phyloP scores from a whole-genome alignment of 2,329 filamentous ascomycete species.

The Diaporthe sp. region DNA sequence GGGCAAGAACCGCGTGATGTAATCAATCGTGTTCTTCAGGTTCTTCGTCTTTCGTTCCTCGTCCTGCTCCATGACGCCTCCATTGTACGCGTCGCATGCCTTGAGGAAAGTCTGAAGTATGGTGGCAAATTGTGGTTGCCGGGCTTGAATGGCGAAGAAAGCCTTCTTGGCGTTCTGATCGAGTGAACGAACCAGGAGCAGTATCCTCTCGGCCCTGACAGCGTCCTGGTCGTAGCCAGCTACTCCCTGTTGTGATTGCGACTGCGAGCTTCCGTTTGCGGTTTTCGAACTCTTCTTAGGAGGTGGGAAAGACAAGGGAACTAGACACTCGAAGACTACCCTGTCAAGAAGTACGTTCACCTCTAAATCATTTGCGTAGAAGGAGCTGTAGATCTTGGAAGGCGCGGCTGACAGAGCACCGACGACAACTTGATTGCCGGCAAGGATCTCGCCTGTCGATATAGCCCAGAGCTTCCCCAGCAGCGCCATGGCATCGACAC shows the following conservation, averaged over 20 bases:
- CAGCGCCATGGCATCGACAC: constrained; percentile 88
- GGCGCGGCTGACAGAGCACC: constrained; percentile 86
- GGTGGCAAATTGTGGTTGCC: constrained; percentile 81
- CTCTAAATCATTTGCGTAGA: constrained; percentile 90
- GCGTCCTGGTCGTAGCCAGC: constrained; percentile 76
- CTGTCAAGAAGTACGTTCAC: constrained; percentile 88
- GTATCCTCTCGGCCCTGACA: constrained; percentile 85
- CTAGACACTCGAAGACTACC: constrained; percentile 86
- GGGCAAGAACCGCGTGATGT: constrained; percentile 81
- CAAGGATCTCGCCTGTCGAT: constrained; percentile 86
- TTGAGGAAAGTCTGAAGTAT: constrained; percentile 83
- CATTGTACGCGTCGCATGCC: constrained; percentile 91
- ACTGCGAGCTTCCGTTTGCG: constrained; percentile 63
- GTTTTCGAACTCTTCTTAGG: constrained; percentile 75
- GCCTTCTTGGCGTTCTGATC: constrained; percentile 85
- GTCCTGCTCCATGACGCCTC: constrained; percentile 83
- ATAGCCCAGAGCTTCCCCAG: constrained; percentile 94
- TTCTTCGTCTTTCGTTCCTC: constrained; percentile 78
- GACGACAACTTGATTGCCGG: constrained; percentile 82
- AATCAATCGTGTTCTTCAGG: constrained; percentile 80
- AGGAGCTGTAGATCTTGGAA: constrained; percentile 86
- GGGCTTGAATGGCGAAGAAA: constrained; percentile 87
- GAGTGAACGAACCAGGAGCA: constrained; percentile 84
- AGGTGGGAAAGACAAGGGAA: constrained; percentile 90
- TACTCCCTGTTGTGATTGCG: constrained; percentile 50